A percentile compares a stretch with the other conserved stretches of the same genome.
These are phyloP conservation scores for Neurospora tetraspora DNA, from an alignment of 495 filamentous ascomycete genomes.

Conservation along the genomic window DNA sequence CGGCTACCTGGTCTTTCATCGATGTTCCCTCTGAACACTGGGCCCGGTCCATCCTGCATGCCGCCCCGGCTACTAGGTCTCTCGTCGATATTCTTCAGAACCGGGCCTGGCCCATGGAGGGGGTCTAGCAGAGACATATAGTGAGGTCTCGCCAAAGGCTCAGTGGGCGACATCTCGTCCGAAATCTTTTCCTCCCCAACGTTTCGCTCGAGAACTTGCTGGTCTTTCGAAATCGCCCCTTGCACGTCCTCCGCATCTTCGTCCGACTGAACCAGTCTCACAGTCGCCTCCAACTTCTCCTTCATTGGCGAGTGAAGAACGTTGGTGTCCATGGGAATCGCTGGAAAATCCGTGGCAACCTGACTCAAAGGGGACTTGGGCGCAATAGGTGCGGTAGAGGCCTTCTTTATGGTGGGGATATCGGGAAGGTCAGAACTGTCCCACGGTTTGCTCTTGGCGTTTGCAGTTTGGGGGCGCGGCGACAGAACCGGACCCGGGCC, in stretches of 20 bases:
- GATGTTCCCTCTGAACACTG: background rate
- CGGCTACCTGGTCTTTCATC: background rate
- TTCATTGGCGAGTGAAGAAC: slow-evolving; percentile 23
- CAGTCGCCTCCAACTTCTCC: slow-evolving; percentile 11
- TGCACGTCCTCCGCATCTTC: slow-evolving; percentile 1
- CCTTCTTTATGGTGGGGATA: slow-evolving; percentile 22
- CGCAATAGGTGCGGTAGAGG: slow-evolving; percentile 8
- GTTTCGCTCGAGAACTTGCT: background rate
- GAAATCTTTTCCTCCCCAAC: background rate
- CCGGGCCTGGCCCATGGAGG: background rate
- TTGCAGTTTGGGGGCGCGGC: slow-evolving; percentile 23
- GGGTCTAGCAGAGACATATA: background rate
- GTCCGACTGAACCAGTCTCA: slow-evolving; percentile 3
- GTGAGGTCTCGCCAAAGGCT: background rate
- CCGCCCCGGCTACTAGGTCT: background rate
- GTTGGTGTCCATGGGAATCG: slow-evolving; percentile 15
- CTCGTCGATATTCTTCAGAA: background rate
- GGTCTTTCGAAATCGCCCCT: background rate
- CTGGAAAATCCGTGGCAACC: slow-evolving; percentile 15
- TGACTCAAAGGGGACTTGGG: slow-evolving; percentile 26
- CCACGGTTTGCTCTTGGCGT: slow-evolving; percentile 23
- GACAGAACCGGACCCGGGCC: slow-evolving; percentile 7
- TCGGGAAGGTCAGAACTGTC: slow-evolving; percentile 27
- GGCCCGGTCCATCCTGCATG: background rate
- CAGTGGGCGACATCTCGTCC: background rate